Evolutionary conservation across 2,329 filamentous ascomycete species (phyloP), one percentile per base, ranked within the genome.

Genomic region (Colletotrichum sp.): DNA sequence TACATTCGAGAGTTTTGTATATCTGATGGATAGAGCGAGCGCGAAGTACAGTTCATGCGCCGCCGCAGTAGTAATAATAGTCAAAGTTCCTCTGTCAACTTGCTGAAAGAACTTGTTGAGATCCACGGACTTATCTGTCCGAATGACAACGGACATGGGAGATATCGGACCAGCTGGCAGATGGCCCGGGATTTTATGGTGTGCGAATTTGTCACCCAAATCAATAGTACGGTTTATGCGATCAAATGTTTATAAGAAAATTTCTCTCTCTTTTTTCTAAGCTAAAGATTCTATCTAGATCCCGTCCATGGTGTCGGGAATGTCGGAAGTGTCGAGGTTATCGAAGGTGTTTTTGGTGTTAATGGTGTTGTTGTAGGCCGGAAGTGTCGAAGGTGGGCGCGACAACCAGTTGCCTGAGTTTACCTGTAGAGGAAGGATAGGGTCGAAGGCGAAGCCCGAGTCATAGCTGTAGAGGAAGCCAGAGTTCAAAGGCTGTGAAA

Each of bases 1-100:
- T 30, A 64, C 27, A 28, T 5, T 25, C 39, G 18, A 39, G 22
- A 58, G 16, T 66, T 32, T 76, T 75, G 74, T 76, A 76, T 73
- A 76, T 39, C 48, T 34, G 43, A 32, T 52, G 64, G 58, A 67
- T 36, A 25, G 27, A 2, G 30, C 30, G 34, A 56, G 18, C 52
- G 18, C n/a, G n/a, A 52, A 61, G 10, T 16, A 60, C 34, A 39
- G 25, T 4, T 43, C 3, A 48, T 30, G 55, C 70, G 60, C 52
- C 30, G 39, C n/a, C 8, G 55, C 6, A 25, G 32, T 27, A 39
- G 16, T 75, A 36, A 36, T 71, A 12, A 66, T 34, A 71, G 34
- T 55, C 34, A 28, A 36, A 70, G 70, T 34, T 34, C 2, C 15
- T 67, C 10, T 18, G 34, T 64, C 61, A 64, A 22, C 6, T 52